Conservation (phyloP, 257 asterid species). For the Cordia subcordata region DNA sequence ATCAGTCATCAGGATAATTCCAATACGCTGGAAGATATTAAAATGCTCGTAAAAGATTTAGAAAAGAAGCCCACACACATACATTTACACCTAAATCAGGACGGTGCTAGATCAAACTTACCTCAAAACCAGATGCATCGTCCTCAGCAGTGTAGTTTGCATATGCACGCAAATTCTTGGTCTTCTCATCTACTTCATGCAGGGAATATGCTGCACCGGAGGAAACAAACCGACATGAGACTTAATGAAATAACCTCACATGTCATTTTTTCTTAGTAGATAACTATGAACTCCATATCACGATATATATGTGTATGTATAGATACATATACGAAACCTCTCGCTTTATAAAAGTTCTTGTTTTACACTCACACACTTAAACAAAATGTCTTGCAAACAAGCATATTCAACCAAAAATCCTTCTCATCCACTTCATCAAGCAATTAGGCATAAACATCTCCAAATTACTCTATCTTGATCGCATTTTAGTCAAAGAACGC, state of each 20-base stretch:
- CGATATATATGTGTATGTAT: no score
- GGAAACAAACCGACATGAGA: neutral
- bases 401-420: neutral
- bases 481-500: neutral
- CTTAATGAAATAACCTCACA: neutral
- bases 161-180: conserved; percentile 50
- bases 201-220: conserved; percentile 57
- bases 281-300: no score
- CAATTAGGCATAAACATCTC: no score
- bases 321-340: neutral
- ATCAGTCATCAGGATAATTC: no score
- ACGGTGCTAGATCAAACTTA: conserved; percentile 34
- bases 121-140: conserved; percentile 59
- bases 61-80: conserved; percentile 2
- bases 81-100: conserved; percentile 16
- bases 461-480: no score
- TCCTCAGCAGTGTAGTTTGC: conserved; percentile 38
- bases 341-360: neutral
- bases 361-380: neutral
- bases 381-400: neutral
- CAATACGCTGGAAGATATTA: no score
- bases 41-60: no score
- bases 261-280: neutral
- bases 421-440: neutral
- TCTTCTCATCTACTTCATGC: conserved; percentile 66